These are phyloP conservation scores for Polytrichum commune DNA, from an alignment of 225 moss, liverwort and hornwort species.

Conservation along the genomic window DNA sequence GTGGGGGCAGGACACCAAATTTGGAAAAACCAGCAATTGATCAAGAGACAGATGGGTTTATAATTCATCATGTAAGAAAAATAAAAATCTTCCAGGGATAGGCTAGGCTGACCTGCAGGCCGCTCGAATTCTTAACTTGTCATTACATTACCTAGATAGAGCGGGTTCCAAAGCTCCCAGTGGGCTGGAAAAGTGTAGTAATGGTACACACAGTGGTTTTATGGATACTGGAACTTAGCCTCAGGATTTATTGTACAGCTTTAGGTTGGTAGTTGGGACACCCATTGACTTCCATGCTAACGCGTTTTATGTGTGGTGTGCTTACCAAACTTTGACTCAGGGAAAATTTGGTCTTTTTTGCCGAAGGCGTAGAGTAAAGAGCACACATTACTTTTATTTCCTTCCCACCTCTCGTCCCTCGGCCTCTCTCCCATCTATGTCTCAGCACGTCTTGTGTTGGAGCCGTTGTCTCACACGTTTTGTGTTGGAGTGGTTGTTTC, in stretches of 20 bases:
- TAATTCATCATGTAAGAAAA: slow-evolving; percentile 34
- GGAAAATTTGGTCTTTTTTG: slow-evolving; percentile 30
- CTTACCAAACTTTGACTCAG: slow-evolving; percentile 27
- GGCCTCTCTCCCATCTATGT: too few species aligned
- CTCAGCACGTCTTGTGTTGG: not conserved
- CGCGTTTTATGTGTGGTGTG: slow-evolving; percentile 30
- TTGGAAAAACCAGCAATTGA: slow-evolving; percentile 6
- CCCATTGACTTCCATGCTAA: slow-evolving; percentile 11
- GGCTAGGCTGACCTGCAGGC: slow-evolving; percentile 7
- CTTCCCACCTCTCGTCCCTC: too few species aligned
- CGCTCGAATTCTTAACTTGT: not conserved
- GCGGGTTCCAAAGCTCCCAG: slow-evolving; percentile 12
- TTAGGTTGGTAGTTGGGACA: slow-evolving; percentile 4
- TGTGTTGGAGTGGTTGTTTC: not conserved
- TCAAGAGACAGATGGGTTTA: not conserved
- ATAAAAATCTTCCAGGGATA: slow-evolving; percentile 10
- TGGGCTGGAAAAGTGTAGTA: slow-evolving; percentile 2
- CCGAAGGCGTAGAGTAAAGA: slow-evolving; percentile 35
- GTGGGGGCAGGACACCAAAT: slow-evolving; percentile 6
- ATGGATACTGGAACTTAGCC: slow-evolving; percentile 9
- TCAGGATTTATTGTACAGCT: slow-evolving; percentile 28
- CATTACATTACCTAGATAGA: not conserved
- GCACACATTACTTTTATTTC: slow-evolving; percentile 11
- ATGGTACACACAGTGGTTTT: slow-evolving; percentile 8
- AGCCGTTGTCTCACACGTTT: not conserved